Evolutionary conservation across 805 yeast genomes (phyloP).

Genomic region (Grigorovia yakushimaensis): DNA sequence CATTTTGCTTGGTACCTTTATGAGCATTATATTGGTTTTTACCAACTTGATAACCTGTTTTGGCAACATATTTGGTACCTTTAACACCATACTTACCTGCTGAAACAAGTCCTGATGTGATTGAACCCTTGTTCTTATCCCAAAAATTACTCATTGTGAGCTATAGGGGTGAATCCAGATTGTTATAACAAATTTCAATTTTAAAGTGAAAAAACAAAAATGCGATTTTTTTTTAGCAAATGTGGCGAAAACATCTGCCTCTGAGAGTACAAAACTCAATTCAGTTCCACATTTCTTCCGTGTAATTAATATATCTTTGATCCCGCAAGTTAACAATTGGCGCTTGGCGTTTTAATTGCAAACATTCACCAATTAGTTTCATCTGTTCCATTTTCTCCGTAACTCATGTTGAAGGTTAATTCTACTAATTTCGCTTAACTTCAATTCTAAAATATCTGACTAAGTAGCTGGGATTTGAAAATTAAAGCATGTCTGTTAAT

Average conservation of each 20-base stretch:
- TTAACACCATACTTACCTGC: slow-evolving; percentile 31
- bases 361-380: too few relatives aligned
- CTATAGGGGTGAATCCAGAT: background rate
- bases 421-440: too few relatives aligned
- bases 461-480: too few relatives aligned
- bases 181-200: background rate
- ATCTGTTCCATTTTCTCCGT: too few relatives aligned
- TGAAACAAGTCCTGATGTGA: slow-evolving; percentile 28
- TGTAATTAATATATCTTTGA: too few relatives aligned
- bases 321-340: too few relatives aligned
- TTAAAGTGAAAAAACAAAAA: background rate
- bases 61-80: slow-evolving; percentile 34
- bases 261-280: too few relatives aligned
- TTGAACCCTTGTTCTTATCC: slow-evolving; percentile 35
- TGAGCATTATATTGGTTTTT: slow-evolving; percentile 26
- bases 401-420: too few relatives aligned
- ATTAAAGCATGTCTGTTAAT: too few relatives aligned
- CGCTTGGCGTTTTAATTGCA: too few relatives aligned
- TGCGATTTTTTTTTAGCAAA: background rate
- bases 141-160: slow-evolving; percentile 28
- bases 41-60: slow-evolving; percentile 33
- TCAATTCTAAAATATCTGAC: too few relatives aligned
- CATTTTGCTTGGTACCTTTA: slow-evolving; percentile 1
- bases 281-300: too few relatives aligned
- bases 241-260: background rate